Conservation (phyloP, 2,329 filamentous ascomycete species). For the Colletotrichum costaricense region DNA sequence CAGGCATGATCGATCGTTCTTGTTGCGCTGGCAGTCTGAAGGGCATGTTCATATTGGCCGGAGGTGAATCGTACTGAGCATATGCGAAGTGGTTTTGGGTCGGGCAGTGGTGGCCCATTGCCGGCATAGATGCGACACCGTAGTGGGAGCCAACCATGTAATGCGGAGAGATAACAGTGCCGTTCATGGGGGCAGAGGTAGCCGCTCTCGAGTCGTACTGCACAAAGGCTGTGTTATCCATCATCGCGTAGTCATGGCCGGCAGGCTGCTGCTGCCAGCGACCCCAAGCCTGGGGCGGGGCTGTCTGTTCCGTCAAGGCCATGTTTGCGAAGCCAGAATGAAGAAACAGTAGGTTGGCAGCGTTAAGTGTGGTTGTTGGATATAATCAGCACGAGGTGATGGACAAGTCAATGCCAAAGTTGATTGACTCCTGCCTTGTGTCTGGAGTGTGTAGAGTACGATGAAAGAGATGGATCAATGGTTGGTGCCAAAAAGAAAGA, state of each 20-base stretch:
- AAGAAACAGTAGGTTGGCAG: background rate
- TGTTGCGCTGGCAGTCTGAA: constrained; percentile 44
- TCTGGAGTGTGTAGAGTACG: background rate
- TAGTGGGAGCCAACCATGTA: constrained; percentile 60
- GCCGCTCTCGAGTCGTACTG: constrained; percentile 59
- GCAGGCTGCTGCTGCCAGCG: constrained; percentile 62
- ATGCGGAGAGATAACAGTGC: constrained; percentile 56
- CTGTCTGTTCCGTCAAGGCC: constrained; percentile 60
- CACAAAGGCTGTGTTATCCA: constrained; percentile 59
- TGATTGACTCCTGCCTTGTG: background rate
- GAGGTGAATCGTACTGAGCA: constrained; percentile 51
- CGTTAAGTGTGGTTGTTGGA: constrained; percentile 23
- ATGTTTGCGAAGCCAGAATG: constrained; percentile 41
- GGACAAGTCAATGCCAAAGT: background rate
- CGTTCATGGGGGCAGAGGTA: constrained; percentile 52
- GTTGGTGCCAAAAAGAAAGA: constrained; percentile 22
- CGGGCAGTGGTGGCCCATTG: constrained; percentile 54
- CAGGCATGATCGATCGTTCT: constrained; percentile 41
- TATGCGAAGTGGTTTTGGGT: constrained; percentile 57
- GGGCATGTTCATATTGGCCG: constrained; percentile 46
- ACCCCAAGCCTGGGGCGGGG: constrained; percentile 62
- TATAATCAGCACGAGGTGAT: background rate
- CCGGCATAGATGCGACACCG: constrained; percentile 54
- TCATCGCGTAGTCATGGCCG: constrained; percentile 56
- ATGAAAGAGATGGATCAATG: background rate